Evolutionary conservation across 352 stramenopile species (phyloP), one percentile per base, ranked within the genome.

Genomic region (Globisporangium solare): DNA sequence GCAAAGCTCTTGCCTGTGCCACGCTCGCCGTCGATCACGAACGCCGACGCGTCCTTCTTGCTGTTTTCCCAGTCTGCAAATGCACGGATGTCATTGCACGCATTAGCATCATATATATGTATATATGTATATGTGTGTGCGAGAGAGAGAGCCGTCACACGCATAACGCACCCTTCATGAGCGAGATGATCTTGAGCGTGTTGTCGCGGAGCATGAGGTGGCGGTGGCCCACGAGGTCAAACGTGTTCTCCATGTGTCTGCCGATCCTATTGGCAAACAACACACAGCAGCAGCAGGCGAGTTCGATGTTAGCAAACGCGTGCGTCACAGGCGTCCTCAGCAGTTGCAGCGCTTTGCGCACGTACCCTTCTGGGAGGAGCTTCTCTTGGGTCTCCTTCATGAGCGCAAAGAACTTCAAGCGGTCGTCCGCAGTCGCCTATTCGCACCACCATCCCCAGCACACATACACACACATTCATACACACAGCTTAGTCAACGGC

Each of bases 201-300:
- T 68, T 79, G 58, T 95, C 79, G 47, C 85, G 82, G 59, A 95
- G 68, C 85, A 95, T 90, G 40, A 92, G 74, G 68, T 95, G 85
- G 56, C 81, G 72, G 60, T 92, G 82, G 50, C 83, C 83, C 41
- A 92, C 64, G 31, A 95, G 79, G 47, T 93, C 85, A 58, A 95
- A 95, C 21, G 77, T 86, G 35, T 78, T 64, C 50, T 92, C 80
- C 62, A 86, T 79, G 68, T 81, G 85, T 43, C 79, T 79, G 61
- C 62, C 71, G 39, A 94, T 71, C 32, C 81, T 83, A 35, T 35
- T 10, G 7, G 0, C 27, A 35, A 11, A 59, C 20, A 21, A 24
- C n/a, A 47, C 6, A 58, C 6, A 42, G 12, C n/a, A 40, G 18
- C n/a, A 55, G 20, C 17, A 6, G 24, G 13, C 3, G 54, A 41